phyloP scores from a whole-genome alignment of 2,329 filamentous ascomycete species.

The Sporothrix curviconia region DNA sequence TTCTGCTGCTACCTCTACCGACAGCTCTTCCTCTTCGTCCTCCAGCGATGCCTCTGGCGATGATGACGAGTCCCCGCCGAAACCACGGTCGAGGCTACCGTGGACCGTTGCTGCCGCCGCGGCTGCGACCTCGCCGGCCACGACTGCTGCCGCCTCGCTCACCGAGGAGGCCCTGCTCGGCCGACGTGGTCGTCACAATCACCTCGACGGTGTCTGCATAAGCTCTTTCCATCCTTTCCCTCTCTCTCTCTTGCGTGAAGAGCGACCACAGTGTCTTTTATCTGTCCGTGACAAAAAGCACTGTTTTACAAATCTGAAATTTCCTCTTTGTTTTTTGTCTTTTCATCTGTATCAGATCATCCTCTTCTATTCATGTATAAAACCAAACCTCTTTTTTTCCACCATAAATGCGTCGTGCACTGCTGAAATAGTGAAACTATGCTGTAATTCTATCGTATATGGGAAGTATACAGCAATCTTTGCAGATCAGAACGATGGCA shows the following conservation, averaged over 20 bases:
- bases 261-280: not conserved
- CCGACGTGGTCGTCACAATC: slow-evolving; percentile 16
- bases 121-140: not conserved
- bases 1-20: not conserved
- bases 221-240: not conserved
- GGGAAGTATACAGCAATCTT: too few species aligned
- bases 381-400: too few species aligned
- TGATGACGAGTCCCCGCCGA: not conserved
- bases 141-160: not conserved
- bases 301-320: not conserved
- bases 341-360: not conserved
- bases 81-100: not conserved
- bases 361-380: too few species aligned
- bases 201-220: slow-evolving; percentile 13
- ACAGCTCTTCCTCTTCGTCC: not conserved
- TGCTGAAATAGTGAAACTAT: too few species aligned
- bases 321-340: not conserved
- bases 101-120: not conserved
- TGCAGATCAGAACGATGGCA: too few species aligned
- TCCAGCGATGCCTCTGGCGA: not conserved
- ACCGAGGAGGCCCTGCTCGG: slow-evolving; percentile 12
- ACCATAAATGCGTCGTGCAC: too few species aligned
- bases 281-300: not conserved
- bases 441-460: too few species aligned
- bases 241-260: not conserved